These are phyloP conservation scores for Madurella mycetomatis DNA, from an alignment of 2,329 filamentous ascomycete species.

Conservation along the genomic window DNA sequence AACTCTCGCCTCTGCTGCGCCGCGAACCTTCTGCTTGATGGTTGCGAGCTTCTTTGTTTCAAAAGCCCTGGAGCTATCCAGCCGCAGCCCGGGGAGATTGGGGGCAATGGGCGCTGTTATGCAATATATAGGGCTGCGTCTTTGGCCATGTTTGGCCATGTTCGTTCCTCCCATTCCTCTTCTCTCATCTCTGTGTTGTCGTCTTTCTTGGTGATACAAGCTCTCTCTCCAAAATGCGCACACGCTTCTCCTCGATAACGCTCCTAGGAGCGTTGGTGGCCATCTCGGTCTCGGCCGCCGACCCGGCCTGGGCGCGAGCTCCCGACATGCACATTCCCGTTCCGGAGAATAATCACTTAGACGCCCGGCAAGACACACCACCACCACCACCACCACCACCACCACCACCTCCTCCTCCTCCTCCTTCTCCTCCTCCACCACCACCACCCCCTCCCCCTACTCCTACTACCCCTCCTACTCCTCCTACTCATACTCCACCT, in stretches of 20 bases:
- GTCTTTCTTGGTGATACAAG: not conserved
- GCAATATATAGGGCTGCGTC: too few species aligned
- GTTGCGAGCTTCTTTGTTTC: too few species aligned
- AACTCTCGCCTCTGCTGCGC: not conserved
- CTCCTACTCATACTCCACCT: too few species aligned
- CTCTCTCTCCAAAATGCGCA: not conserved
- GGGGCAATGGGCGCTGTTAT: not conserved
- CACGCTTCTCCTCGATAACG: not conserved
- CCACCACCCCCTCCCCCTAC: too few species aligned
- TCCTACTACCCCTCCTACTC: too few species aligned
- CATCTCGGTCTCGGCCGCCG: not conserved
- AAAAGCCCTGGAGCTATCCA: too few species aligned
- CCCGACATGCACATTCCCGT: not conserved
- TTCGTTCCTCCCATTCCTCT: not conserved
- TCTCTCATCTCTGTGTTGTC: not conserved
- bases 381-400: not conserved
- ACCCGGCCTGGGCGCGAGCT: not conserved
- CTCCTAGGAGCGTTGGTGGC: not conserved
- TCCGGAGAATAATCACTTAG: not conserved
- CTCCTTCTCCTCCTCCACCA: too few species aligned
- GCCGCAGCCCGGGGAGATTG: too few species aligned
- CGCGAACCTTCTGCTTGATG: not conserved
- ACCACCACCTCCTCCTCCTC: not conserved
- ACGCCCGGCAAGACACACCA: not conserved
- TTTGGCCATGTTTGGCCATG: too few species aligned